Percentiles rank a stretch among this genome's conserved stretches.
phyloP scores from a whole-genome alignment of 257 asterid genomes.

The Solanum acaule region DNA sequence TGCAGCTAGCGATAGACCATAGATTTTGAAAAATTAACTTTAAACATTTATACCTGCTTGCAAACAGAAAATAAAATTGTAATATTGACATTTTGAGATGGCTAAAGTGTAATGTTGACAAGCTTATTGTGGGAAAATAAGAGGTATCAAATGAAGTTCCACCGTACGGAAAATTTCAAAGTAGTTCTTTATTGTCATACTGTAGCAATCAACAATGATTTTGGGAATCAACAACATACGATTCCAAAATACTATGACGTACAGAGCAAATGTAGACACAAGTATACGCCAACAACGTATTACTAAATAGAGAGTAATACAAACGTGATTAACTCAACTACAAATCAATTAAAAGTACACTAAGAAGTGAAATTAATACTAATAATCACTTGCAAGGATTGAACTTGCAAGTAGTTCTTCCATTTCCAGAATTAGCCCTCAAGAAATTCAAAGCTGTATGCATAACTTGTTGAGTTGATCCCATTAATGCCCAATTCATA shows the following conservation, averaged over 20 bases:
- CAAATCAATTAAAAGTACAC: neutral
- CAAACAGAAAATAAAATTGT: neutral
- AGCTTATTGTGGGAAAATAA: neutral
- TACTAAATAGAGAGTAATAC: neutral
- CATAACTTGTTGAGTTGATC: constrained; percentile 50
- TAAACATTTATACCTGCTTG: neutral
- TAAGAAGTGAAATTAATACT: neutral
- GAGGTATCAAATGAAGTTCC: neutral
- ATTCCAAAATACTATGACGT: neutral
- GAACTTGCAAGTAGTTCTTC: constrained; percentile 45
- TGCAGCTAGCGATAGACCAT: neutral
- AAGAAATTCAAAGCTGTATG: constrained; percentile 59
- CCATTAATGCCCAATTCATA: constrained; percentile 64
- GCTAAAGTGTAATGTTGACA: neutral
- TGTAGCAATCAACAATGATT: neutral
- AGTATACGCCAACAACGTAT: neutral
- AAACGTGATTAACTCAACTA: neutral
- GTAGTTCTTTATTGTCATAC: neutral
- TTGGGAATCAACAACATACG: neutral
- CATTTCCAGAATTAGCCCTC: constrained; percentile 70
- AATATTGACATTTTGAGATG: neutral
- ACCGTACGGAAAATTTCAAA: neutral
- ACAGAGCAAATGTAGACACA: neutral
- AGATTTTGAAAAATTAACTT: neutral
- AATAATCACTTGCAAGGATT: constrained; percentile 51